Evolutionary conservation across 768 basidiomycete genomes (phyloP), one percentile per base, ranked within the genome.

Genomic region (Crassisporium funariophilum): DNA sequence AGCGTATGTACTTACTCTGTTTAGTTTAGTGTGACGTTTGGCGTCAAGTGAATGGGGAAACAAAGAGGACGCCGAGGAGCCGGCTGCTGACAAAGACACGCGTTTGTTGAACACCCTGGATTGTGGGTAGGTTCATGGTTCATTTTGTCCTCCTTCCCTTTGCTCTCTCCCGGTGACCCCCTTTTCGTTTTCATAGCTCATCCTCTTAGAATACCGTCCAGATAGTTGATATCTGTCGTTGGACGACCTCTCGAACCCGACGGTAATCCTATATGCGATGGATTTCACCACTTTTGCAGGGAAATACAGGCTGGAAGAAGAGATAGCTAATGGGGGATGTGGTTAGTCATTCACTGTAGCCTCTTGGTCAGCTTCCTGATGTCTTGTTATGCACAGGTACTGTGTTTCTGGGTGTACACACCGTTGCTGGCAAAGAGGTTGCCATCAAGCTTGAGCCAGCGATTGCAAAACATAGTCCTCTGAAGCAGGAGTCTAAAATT

Each of bases 401-500:
- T 29, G 88, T 90, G 16, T 89, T 84, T 62, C 71, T 86, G 39
- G 88, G 88, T 25, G 84, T 88, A 6, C 88, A 90, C 66, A 87
- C 84, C 40, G 69, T 89, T 46, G 88, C 88, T 10, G 88, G 88
- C 51, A 90, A 90, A 54, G 86, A 88, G 60, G 88, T 91, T 31
- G 88, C 88, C 46, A 90, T 91, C 62, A 91, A 91, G 62, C 71
- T 91, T 16, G 87, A 91, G 65, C 84, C 86, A 16, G 85, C 81
- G 13, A 61, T 71, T n/a, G 60, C 71, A 36, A 72, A 69, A 59
- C 76, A 69, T 61, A 85, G 84, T 38, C 89, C 89, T 2, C 77
- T 94, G 54, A 84, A 87, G 64, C 90, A 92, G 59, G 92, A 95
- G 63, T 86, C 86, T 33, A 91, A 89, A 68, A 91, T 94, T 31